phyloP scores from a whole-genome alignment of 768 basidiomycete genomes.

The Pleurotus citrinopileatus region DNA sequence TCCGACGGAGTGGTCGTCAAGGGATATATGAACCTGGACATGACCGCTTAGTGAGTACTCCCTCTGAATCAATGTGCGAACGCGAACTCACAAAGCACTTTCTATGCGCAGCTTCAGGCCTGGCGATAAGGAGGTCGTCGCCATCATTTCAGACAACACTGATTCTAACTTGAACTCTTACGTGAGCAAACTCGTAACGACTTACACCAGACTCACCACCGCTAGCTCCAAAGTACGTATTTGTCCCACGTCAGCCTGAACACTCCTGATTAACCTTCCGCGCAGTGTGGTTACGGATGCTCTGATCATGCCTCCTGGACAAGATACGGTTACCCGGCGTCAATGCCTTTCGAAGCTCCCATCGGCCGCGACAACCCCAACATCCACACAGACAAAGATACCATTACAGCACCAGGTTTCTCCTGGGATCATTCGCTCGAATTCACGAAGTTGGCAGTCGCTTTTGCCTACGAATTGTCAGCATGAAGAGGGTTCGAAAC shows the following conservation, averaged over 20 bases:
- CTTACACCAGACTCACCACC: slow-evolving; percentile 35
- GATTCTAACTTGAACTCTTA: slow-evolving; percentile 39
- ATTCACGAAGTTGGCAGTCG: slow-evolving; percentile 59
- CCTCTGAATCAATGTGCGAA: neutral
- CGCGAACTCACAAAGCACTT: slow-evolving; percentile 8
- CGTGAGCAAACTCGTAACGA: slow-evolving; percentile 36
- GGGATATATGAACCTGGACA: slow-evolving; percentile 48
- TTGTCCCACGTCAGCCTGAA: neutral
- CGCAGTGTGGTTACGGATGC: slow-evolving; percentile 37
- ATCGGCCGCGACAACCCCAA: slow-evolving; percentile 41
- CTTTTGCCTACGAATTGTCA: slow-evolving; percentile 53
- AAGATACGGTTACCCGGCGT: slow-evolving; percentile 35
- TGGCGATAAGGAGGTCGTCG: slow-evolving; percentile 40
- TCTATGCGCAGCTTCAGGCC: slow-evolving; percentile 38
- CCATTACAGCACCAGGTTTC: slow-evolving; percentile 44
- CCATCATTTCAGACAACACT: slow-evolving; percentile 38
- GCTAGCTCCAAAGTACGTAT: slow-evolving; percentile 33
- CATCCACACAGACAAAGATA: slow-evolving; percentile 41
- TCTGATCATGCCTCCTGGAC: slow-evolving; percentile 49
- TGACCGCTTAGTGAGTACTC: slow-evolving; percentile 32
- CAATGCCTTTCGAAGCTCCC: slow-evolving; percentile 42
- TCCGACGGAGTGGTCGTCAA: slow-evolving; percentile 39
- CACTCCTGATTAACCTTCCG: neutral
- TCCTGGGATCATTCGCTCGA: slow-evolving; percentile 50
- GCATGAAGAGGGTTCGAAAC: slow-evolving; percentile 10